These are phyloP conservation scores for Lactarius sanguifluus DNA, from an alignment of 768 basidiomycete genomes.

Conservation along the genomic window DNA sequence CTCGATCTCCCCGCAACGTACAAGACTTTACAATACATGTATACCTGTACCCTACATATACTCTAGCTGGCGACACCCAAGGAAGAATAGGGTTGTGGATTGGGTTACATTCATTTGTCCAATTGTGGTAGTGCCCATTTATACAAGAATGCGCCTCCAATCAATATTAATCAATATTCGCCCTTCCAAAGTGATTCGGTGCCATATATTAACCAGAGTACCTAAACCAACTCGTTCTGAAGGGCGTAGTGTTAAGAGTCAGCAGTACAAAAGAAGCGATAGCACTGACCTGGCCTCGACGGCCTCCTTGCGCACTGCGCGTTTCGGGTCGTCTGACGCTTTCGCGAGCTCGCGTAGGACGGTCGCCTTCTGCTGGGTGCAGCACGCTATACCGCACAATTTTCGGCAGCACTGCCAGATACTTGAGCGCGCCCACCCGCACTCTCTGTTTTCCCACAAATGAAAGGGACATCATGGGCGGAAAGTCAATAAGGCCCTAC, in stretches of 20 bases:
- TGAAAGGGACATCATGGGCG: neutral
- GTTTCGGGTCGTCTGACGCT: slow-evolving; percentile 86
- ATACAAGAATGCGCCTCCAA: neutral
- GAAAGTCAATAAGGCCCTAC: slow-evolving; percentile 41
- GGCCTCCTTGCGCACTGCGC: slow-evolving; percentile 80
- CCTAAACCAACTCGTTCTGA: slow-evolving; percentile 26
- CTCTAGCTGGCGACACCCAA: slow-evolving; percentile 9
- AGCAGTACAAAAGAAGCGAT: neutral
- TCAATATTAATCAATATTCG: neutral
- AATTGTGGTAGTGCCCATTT: neutral
- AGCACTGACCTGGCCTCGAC: slow-evolving; percentile 66
- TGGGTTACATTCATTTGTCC: slow-evolving; percentile 8
- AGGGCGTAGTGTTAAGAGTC: no score
- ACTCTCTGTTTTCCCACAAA: slow-evolving; percentile 54
- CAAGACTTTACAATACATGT: slow-evolving; percentile 23
- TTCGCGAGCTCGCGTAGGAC: slow-evolving; percentile 75
- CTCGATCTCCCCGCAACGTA: slow-evolving; percentile 24
- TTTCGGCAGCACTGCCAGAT: slow-evolving; percentile 69
- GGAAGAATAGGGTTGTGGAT: neutral
- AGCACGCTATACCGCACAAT: slow-evolving; percentile 80
- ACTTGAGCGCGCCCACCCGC: slow-evolving; percentile 70
- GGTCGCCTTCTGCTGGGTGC: slow-evolving; percentile 70
- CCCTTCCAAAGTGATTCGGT: neutral
- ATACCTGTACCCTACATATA: slow-evolving; percentile 26
- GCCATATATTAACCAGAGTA: slow-evolving; percentile 23